phyloP scores from a whole-genome alignment of 1,284 basidiomycete species.

The Pyrrhoderma lamaoense region DNA sequence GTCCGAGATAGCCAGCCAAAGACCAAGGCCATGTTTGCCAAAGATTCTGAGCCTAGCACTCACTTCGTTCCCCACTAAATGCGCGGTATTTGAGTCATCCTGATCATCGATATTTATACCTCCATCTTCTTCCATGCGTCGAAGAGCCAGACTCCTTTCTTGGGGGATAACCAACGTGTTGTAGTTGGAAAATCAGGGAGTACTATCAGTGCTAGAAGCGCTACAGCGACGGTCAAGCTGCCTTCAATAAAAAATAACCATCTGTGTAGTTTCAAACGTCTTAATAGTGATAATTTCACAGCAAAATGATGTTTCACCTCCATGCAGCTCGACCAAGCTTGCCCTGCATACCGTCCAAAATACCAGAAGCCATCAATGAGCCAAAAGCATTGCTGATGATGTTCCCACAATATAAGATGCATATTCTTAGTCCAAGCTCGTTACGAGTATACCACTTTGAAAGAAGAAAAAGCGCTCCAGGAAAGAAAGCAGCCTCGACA shows the following conservation, averaged over 20 bases:
- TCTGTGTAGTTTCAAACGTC: slow-evolving; percentile 16
- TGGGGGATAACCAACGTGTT: slow-evolving; percentile 22
- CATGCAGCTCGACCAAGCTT: slow-evolving; percentile 38
- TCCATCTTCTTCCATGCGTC: slow-evolving; percentile 37
- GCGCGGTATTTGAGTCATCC: slow-evolving; percentile 2
- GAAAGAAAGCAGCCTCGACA: slow-evolving; percentile 26
- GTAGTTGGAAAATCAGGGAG: slow-evolving; percentile 36
- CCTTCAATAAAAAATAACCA: slow-evolving; percentile 18
- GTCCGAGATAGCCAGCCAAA: slow-evolving; percentile 34
- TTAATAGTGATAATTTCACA: too few species aligned
- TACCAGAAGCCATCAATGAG: slow-evolving; percentile 32
- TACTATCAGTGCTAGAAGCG: slow-evolving; percentile 26
- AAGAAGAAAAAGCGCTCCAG: slow-evolving; percentile 23
- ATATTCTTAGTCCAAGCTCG: slow-evolving; percentile 22
- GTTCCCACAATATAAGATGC: slow-evolving; percentile 39
- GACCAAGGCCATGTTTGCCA: slow-evolving; percentile 20
- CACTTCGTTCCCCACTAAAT: too few species aligned
- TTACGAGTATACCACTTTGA: slow-evolving; percentile 23
- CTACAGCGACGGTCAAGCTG: slow-evolving; percentile 12
- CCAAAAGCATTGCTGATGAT: slow-evolving; percentile 48
- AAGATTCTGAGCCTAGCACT: too few species aligned
- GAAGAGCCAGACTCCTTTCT: slow-evolving; percentile 35
- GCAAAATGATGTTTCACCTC: slow-evolving; percentile 20
- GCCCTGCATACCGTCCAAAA: slow-evolving; percentile 39
- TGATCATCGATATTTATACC: slow-evolving; percentile 28